Conservation (phyloP, 2,329 filamentous ascomycete species). For the Beauveria sp. region DNA sequence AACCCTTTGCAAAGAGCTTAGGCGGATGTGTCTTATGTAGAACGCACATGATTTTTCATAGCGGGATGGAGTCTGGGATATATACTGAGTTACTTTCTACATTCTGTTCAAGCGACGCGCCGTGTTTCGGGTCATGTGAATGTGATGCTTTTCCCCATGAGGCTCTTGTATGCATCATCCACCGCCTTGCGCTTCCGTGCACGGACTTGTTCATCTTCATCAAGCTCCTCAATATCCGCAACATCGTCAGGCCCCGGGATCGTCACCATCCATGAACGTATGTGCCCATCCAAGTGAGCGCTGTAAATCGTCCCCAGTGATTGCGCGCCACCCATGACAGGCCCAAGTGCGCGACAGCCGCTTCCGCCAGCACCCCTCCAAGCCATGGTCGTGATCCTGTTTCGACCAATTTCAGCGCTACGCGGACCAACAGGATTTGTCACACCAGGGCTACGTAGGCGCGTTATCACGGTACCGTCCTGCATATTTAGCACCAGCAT, state of each 20-base stretch:
- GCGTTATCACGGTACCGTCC: slow-evolving; percentile 64
- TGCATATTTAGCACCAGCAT: slow-evolving; percentile 75
- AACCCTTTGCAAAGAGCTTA: neutral
- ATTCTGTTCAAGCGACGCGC: neutral
- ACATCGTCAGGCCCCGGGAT: slow-evolving; percentile 43
- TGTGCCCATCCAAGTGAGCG: slow-evolving; percentile 75
- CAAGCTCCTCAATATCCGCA: slow-evolving; percentile 36
- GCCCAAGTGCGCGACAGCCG: slow-evolving; percentile 44
- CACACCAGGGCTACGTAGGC: slow-evolving; percentile 58
- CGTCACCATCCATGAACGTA: slow-evolving; percentile 67
- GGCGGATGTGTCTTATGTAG: neutral
- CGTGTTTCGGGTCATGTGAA: slow-evolving; percentile 33
- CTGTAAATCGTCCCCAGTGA: slow-evolving; percentile 60
- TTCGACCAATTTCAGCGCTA: slow-evolving; percentile 49
- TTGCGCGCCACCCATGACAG: slow-evolving; percentile 52
- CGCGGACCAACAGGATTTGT: slow-evolving; percentile 31
- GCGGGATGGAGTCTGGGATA: neutral
- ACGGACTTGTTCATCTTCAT: slow-evolving; percentile 37
- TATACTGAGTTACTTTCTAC: neutral
- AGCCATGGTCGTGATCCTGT: slow-evolving; percentile 64
- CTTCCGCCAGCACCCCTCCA: slow-evolving; percentile 60
- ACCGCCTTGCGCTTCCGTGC: slow-evolving; percentile 66
- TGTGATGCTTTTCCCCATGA: slow-evolving; percentile 65
- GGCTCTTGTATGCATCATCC: slow-evolving; percentile 69
- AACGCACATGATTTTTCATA: neutral